Base-by-base conservation (phyloP, 768 basidiomycete genomes). In the Hypholoma sublateritium region DNA sequence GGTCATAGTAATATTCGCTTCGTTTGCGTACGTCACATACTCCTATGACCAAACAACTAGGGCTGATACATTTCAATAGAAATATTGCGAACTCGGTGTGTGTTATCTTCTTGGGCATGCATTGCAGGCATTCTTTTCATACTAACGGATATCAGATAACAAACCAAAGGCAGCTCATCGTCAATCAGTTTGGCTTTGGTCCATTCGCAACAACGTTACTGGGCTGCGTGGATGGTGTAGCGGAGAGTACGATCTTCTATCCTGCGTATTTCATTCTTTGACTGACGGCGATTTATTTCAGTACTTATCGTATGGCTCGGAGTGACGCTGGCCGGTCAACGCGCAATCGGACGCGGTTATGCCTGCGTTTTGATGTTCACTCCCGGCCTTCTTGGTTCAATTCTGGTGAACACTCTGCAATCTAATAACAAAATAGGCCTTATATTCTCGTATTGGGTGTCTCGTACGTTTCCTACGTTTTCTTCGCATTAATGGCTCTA, bases 111-210 rank as follows among this genome's bases (percentile, higher is more conserved):
- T 32, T 32, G 5, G 28, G 6, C 9, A 32, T 32, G 5, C 5
- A 32, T 7, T 32, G 5, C 28, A 32, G 28, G 9, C 5, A 9
- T 32, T 5, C 28, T 1, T 9, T 39, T 3, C 14, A 39, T 55
- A 25, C 22, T 8, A 42, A 28, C 32, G 5, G 11, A 49, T 17
- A 37, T 44, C 34, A 90, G 88, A 76, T 91, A 67, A 85, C 84
- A 32, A 89, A 89, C 71, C 89, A 91, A 70, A 79, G 88, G 17
- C 87, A 88, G 67, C 74, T 91, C 59, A 89, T 91, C 63, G 80
- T 91, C 41, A 77, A 76, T 24, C 78, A 83, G 59, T 90, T 91
- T 63, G 88, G 89, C 4, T 91, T 87, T 71, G 80, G 72, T 49
- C 67, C 73, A 12, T 72, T 86, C 32, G 80, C 89, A 53, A 91